A percentile compares a stretch with the other conserved stretches of the same genome.
phyloP scores from a whole-genome alignment of 257 asterid species.

The Salvia miltiorrhiza region DNA sequence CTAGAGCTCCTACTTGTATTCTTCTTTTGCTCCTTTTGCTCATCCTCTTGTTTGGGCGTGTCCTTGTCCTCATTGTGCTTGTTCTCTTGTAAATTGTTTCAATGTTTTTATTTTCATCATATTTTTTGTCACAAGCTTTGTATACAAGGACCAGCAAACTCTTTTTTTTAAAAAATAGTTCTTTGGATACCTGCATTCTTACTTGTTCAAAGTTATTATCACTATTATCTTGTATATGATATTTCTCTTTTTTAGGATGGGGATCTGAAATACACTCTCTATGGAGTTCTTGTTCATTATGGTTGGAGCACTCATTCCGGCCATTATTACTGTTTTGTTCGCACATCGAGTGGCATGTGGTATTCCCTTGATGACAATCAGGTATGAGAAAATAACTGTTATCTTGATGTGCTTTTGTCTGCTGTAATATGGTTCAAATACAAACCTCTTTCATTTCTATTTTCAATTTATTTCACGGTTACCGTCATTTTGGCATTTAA shows the following conservation, averaged over 20 bases:
- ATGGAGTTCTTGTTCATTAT: constrained; percentile 95
- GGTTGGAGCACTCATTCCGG: constrained; percentile 99
- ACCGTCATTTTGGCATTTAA: constrained; percentile 17
- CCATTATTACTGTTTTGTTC: constrained; percentile 95
- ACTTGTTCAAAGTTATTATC: neutral
- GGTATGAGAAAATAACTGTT: constrained; percentile 40
- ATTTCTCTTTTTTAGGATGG: constrained; percentile 49
- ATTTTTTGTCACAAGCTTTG: neutral
- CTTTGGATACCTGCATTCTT: neutral
- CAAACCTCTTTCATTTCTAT: neutral
- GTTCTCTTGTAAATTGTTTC: neutral
- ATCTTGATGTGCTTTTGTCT: neutral
- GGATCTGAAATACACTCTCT: constrained; percentile 79
- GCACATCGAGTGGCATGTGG: constrained; percentile 98
- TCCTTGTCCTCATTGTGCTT: neutral
- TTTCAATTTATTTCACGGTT: neutral
- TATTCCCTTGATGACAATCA: constrained; percentile 91
- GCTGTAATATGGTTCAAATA: constrained; percentile 7
- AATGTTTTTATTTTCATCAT: neutral
- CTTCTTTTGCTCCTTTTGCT: neutral
- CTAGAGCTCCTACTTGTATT: neutral
- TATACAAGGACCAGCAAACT: neutral
- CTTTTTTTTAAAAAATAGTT: neutral
- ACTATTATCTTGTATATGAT: neutral
- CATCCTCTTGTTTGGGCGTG: neutral